Conservation (phyloP, 176 grass and related monocot species). For the Sorghum bicolor region DNA sequence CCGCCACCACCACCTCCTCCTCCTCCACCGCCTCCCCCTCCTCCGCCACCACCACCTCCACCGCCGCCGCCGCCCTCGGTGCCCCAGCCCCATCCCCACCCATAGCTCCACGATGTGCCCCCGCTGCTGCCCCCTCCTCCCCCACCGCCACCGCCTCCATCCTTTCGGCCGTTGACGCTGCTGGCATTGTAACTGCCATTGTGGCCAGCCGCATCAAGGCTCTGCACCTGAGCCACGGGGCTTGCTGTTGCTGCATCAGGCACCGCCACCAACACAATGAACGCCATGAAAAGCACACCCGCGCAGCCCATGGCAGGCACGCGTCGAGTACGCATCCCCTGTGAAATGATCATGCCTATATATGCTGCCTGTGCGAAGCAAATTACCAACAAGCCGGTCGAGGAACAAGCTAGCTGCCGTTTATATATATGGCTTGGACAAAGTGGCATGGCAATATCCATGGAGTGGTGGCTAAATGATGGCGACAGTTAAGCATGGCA, state of each 20-base stretch:
- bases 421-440: background rate
- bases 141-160: conserved; percentile 34
- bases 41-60: background rate
- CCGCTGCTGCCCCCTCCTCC: conserved; percentile 27
- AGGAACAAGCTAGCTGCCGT: background rate
- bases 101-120: conserved; percentile 19
- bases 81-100: conserved; percentile 39
- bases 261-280: background rate
- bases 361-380: background rate
- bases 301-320: background rate
- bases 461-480: conserved; percentile 4
- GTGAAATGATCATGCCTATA: background rate
- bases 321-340: background rate
- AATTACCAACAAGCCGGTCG: background rate
- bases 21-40: background rate
- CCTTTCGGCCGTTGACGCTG: conserved; percentile 12
- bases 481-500: conserved; percentile 37
- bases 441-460: background rate
- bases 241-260: background rate
- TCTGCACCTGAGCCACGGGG: conserved; percentile 12
- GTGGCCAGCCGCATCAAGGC: background rate
- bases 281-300: background rate
- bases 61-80: conserved; percentile 37
- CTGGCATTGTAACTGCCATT: conserved; percentile 14
- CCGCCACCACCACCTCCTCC: background rate